Base-by-base conservation (phyloP, 768 basidiomycete genomes). In the Hortiboletus campestris region DNA sequence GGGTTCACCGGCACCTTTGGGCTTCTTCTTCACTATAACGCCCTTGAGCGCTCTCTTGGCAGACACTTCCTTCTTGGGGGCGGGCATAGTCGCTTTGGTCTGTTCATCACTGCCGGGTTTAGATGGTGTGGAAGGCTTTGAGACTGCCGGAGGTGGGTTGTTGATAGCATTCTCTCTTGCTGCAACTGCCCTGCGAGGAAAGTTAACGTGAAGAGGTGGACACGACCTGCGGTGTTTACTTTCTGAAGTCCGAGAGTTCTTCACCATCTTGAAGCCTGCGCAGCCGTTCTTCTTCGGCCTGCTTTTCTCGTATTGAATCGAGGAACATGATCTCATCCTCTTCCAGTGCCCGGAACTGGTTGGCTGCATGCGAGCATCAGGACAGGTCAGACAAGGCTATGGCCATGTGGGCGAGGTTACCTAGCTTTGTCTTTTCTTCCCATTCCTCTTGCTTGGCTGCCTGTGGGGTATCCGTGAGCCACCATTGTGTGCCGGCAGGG, bases 361-460 rank as follows among this genome's bases (percentile, higher is more conserved):
- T 93, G 50, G 90, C 90, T 89, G 68, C 31, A 51, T 46, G 47
- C 40, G 50, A 46, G 25, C 38, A 35, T 56, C 31, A 60, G 55
- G 29, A 41, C 28, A 45, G 43, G 62, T 58, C 39, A 40, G 53
- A 51, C 49, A 36, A 46, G 46, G 42, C n/a, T 31, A 41, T 44
- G 22, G 43, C 38, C 25, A 44, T 22, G 39, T 28, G 17, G n/a
- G 56, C 66, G 25, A 53, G 41, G 46, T 62, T 58, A 73, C 72
- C 79, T 73, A 94, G 81, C 69, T 91, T 92, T 57, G 84, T 90
- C 68, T 89, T 89, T 70, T 91, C 89, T 67, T 94, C 91, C 89
- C 90, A 94, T 83, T 94, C 89, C 70, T 94, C 91, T 73, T 94
- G 90, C 71, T 93, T 92, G 60, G 89, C 90, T 65, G 86, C 84